A percentile compares a stretch with the other conserved stretches of the same genome.
Conservation (phyloP, 352 stramenopile genomes). For the Globisporangium polare region DNA sequence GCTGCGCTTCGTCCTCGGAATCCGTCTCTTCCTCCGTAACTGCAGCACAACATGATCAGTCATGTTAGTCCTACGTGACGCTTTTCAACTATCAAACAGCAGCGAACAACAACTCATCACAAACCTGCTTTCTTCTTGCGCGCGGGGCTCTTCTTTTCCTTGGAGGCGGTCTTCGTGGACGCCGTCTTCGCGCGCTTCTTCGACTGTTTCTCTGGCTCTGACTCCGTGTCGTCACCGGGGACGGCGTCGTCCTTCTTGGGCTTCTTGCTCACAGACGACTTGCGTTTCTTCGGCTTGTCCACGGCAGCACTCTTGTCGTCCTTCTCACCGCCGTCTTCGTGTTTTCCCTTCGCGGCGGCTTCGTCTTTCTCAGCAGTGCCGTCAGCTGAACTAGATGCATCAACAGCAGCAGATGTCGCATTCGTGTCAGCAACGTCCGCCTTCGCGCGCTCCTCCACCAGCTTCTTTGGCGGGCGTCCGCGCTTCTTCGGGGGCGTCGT, state of each 20-base stretch:
- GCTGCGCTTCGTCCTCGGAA: slow-evolving; percentile 34
- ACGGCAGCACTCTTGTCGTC: background rate
- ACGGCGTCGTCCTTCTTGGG: slow-evolving; percentile 13
- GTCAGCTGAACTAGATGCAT: background rate
- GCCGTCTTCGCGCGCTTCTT: slow-evolving; percentile 38
- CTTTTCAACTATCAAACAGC: background rate
- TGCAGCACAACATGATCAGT: background rate
- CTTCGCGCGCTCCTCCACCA: slow-evolving; percentile 1
- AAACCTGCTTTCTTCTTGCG: slow-evolving; percentile 44
- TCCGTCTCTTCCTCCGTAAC: slow-evolving; percentile 26
- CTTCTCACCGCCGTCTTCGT: background rate
- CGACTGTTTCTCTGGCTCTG: slow-evolving; percentile 40
- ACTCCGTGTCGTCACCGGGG: slow-evolving; percentile 39
- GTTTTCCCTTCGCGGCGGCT: background rate
- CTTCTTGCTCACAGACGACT: slow-evolving; percentile 13
- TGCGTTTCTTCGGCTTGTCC: slow-evolving; percentile 13
- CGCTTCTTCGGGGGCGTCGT: slow-evolving; percentile 10
- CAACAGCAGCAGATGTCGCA: background rate
- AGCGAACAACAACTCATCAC: background rate
- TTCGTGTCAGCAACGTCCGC: background rate
- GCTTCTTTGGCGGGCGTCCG: slow-evolving; percentile 2
- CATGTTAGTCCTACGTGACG: background rate
- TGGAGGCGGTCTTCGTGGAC: slow-evolving; percentile 4
- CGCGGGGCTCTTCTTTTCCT: slow-evolving; percentile 26
- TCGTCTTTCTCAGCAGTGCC: background rate